Evolutionary conservation across 179 eudicot species (phyloP), one percentile per base, ranked within the genome.

Genomic region (Beta lomatogona): DNA sequence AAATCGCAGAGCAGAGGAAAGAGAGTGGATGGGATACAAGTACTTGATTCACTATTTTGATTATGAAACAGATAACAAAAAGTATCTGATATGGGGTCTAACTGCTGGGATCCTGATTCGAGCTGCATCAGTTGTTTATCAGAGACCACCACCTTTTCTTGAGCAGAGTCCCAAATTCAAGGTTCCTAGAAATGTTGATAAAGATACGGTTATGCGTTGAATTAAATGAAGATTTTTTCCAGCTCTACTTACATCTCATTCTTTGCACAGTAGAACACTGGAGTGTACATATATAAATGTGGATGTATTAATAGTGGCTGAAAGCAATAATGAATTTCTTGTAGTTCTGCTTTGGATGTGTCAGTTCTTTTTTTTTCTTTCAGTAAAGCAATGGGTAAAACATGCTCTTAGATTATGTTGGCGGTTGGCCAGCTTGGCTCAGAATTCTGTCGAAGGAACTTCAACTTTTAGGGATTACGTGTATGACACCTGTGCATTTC

Each of bases 71-170:
- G 88, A 80, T 69, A 72, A 72, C 61, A 85, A 88, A 81, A 91
- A 89, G 79, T 92, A 88, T 71, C 19, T 92, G 80, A 92, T 96
- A 80, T 94, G 99, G 98, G 99, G 99, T 65, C 86, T 96, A 76
- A 96, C 99, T 55, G 98, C 99, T 78, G 93, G 92, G 45, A 91
- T 96, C 79, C 86, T 96, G 90, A 96, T 94, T 83, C 89, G 93
- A 77, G 99, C 94, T 77, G 99, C 99, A 25, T 89, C 99, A 3
- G 89, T 96, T 79, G 99, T 92, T 76, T 96, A 91, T 72, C 89
- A 91, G 82, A 96, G 87, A 82, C 85, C 88, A 21, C 97, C 99
- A 13, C 89, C 92, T 57, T 96, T 96, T 82, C 70, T 86, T 63
- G 94, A 92, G 89, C 99, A 96, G 85, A 89, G 87, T 79, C 96